These are phyloP conservation scores for Arachis stenosperma DNA, from an alignment of 306 rosid genomes.

Conservation along the genomic window DNA sequence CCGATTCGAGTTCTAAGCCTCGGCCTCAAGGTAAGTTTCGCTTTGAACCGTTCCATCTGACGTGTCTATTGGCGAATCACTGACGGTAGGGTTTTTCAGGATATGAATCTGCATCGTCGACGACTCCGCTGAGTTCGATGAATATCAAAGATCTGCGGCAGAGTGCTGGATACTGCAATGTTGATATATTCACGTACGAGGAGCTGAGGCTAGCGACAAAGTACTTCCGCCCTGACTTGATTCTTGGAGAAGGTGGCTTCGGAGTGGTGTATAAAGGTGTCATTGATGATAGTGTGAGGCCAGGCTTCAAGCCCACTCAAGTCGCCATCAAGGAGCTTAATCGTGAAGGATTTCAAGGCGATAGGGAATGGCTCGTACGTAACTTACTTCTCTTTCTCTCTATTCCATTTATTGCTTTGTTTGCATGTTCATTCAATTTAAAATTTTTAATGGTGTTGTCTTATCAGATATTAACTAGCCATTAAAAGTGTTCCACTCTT, in stretches of 20 bases:
- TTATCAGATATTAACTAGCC: background rate
- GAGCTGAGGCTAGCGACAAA: slow-evolving; percentile 80
- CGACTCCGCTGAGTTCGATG: slow-evolving; percentile 47
- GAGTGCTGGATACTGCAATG: slow-evolving; percentile 67
- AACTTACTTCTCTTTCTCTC: background rate
- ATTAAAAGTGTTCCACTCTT: background rate
- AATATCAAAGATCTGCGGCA: slow-evolving; percentile 77
- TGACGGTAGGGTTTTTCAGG: slow-evolving; percentile 27
- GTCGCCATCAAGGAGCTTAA: slow-evolving; percentile 98
- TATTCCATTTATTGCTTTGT: background rate
- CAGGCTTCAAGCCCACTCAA: slow-evolving; percentile 59
- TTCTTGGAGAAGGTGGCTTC: slow-evolving; percentile 96
- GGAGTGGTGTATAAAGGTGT: slow-evolving; percentile 95
- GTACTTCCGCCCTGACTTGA: slow-evolving; percentile 79
- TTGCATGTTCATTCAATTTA: background rate
- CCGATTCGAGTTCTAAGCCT: slow-evolving; percentile 38
- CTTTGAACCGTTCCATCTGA: background rate
- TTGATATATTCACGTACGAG: slow-evolving; percentile 68
- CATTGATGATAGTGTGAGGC: slow-evolving; percentile 70
- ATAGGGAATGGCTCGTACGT: slow-evolving; percentile 99
- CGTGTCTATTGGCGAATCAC: background rate
- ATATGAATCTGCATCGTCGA: slow-evolving; percentile 42
- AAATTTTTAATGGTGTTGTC: background rate
- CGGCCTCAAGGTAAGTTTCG: slow-evolving; percentile 45
- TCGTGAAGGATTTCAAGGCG: slow-evolving; percentile 97